phyloP scores from a whole-genome alignment of 2,329 filamentous ascomycete genomes.

The Aspergillus fructus region DNA sequence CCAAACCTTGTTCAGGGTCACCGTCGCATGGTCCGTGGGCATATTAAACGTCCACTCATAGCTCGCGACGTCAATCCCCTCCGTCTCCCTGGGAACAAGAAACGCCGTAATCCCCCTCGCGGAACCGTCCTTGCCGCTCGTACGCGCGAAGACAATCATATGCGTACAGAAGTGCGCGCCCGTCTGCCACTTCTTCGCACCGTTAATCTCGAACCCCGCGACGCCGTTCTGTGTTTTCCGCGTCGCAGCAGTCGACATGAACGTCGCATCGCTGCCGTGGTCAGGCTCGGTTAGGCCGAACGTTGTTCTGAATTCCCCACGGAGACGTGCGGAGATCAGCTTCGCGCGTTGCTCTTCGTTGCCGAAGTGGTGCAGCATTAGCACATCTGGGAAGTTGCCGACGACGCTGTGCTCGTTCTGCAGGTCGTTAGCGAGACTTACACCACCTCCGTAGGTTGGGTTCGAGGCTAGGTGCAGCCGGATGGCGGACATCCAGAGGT shows the following conservation, averaged over 20 bases:
- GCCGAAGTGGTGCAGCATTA: conserved; percentile 64
- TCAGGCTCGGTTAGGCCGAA: conserved; percentile 64
- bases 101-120: conserved; percentile 62
- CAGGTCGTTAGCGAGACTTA: conserved; percentile 63
- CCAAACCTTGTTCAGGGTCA: conserved; percentile 57
- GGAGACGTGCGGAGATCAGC: conserved; percentile 54
- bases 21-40: conserved; percentile 65
- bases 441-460: conserved; percentile 37
- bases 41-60: conserved; percentile 68
- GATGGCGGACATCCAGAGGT: conserved; percentile 65
- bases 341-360: conserved; percentile 53
- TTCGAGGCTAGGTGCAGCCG: conserved; percentile 60
- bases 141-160: conserved; percentile 62
- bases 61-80: conserved; percentile 55
- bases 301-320: conserved; percentile 56
- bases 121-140: conserved; percentile 53
- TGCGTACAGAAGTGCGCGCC: conserved; percentile 63
- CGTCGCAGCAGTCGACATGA: conserved; percentile 57
- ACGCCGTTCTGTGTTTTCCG: conserved; percentile 32
- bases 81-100: conserved; percentile 54
- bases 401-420: conserved; percentile 64
- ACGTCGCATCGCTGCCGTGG: conserved; percentile 63
- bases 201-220: conserved; percentile 51
- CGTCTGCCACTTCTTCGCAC: conserved; percentile 65
- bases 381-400: conserved; percentile 62